Base-by-base conservation (phyloP, 2,329 filamentous ascomycete genomes). In the Fusarium sp. region DNA sequence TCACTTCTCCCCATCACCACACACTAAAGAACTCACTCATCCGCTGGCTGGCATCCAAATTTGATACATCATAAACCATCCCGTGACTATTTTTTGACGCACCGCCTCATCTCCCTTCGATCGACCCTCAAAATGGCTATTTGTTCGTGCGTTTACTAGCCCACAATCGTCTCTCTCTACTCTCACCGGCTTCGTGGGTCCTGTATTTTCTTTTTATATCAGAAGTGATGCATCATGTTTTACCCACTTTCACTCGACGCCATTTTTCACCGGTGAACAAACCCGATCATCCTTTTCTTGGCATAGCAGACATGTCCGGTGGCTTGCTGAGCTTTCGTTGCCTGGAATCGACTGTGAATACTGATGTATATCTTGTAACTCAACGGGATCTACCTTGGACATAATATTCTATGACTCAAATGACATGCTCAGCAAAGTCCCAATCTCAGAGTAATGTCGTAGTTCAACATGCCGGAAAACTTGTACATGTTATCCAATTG, bases 61-160 rank as follows among this genome's bases (percentile, higher is more conserved):
- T 63, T 73, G 71, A 74, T 71, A 66, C 37, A 62, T 74, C 71
- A 74, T 41, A 64, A 61, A 38, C 27, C 44, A 52, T 49, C 60
- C 59, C 66, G 49, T 69, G 67, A 60, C 46, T 71, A 41, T 42
- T 54, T 59, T 52, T 56, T 49, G 52, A 60, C 64, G 49, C 70
- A 38, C 64, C 57, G 42, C 63, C 46, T 49, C 46, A 14, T 35
- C 41, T 69, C 55, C 58, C 58, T 60, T 71, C 37, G 33, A 40
- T 54, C 17, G 37, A 35, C 20, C 30, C 30, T 23, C 35, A 37
- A 58, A 45, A 35, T 35, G 12, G 35, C 26, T 63, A 38, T 62
- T 54, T 27, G 57, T 42, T 37, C n/a, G 40, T 45, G 37, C 38
- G 52, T 50, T 40, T 44, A 15, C 27, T 42, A 30, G 23, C 23